Evolutionary conservation across 2,329 filamentous ascomycete genomes (phyloP), one percentile per base, ranked within the genome.

Genomic region (Canariomyces notabilis): DNA sequence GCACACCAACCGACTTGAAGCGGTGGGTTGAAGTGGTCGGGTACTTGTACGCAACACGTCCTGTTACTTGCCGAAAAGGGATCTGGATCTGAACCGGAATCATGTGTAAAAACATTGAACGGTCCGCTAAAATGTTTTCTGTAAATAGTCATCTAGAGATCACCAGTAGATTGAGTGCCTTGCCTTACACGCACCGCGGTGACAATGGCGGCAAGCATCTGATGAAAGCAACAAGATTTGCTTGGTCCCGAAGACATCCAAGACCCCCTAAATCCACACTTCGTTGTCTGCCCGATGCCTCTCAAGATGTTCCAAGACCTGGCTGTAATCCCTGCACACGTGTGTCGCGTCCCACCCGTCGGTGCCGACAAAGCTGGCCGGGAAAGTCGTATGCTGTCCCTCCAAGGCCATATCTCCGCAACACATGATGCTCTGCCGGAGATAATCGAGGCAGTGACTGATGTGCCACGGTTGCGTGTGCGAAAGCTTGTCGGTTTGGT

Each of bases 331-430:
- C 53, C 66, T 65, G 48, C 67, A 70, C 5, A 70, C 66, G 45
- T 70, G 67, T 57, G 64, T 66, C 16, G 67, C 65, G 39, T 70
- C 67, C 68, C 67, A 71, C 1, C 68, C 69, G 41, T 71, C 69
- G 37, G 64, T 67, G 5, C 67, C 68, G 4, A 56, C 58, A 15
- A 65, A 60, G 0, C 61, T 64, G 1, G 59, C 50, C 0, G 68
- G 67, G 36, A 70, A 68, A 0, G 64, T 65, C 2, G 67, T 68
- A 49, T 70, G 62, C 44, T 67, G 59, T 15, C 68, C 68, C 49
- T 67, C 65, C 6, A 67, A 52, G 5, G 59, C 60, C 42, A 60
- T 46, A 32, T 67, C 64, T 6, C 56, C 62, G 14, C 52, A 56
- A 40, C 64, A 67, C 52, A 66, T 59, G 49, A 67, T 64, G 47